phyloP scores from a whole-genome alignment of 345 rosid genomes.

The Angophora floribunda region DNA sequence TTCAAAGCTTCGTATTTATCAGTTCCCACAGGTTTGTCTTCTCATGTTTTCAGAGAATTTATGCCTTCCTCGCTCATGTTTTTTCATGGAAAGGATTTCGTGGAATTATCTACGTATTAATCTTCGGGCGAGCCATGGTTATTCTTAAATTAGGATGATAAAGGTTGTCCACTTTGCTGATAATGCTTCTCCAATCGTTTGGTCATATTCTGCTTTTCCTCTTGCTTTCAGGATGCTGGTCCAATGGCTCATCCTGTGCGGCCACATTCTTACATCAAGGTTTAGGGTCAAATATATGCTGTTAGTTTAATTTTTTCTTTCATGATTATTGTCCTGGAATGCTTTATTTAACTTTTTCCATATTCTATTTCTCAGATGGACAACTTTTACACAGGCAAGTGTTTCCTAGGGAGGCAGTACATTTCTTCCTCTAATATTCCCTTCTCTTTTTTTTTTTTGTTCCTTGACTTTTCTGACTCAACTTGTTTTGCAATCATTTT shows the following conservation, averaged over 20 bases:
- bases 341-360: not conserved
- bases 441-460: not conserved
- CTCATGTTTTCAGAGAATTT: not conserved
- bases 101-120: not conserved
- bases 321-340: not conserved
- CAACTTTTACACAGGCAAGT: conserved; percentile 93
- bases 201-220: not conserved
- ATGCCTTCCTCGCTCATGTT: not conserved
- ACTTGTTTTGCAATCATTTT: conserved; percentile 5
- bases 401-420: not conserved
- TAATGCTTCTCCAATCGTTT: not conserved
- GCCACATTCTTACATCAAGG: conserved; percentile 99
- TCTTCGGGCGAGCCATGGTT: not conserved
- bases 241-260: conserved; percentile 99
- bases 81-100: not conserved
- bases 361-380: conserved; percentile 67
- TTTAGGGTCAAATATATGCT: conserved; percentile 3
- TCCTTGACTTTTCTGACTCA: conserved; percentile 5
- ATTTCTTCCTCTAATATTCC: not conserved
- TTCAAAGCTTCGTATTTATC: conserved; percentile 79
- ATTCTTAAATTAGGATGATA: not conserved
- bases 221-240: conserved; percentile 72
- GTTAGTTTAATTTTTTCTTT: not conserved
- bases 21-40: conserved; percentile 78
- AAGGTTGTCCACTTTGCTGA: not conserved